Evolutionary conservation across 2,329 filamentous ascomycete species (phyloP), one percentile per base, ranked within the genome.

Genomic region (Fusarium palustre): DNA sequence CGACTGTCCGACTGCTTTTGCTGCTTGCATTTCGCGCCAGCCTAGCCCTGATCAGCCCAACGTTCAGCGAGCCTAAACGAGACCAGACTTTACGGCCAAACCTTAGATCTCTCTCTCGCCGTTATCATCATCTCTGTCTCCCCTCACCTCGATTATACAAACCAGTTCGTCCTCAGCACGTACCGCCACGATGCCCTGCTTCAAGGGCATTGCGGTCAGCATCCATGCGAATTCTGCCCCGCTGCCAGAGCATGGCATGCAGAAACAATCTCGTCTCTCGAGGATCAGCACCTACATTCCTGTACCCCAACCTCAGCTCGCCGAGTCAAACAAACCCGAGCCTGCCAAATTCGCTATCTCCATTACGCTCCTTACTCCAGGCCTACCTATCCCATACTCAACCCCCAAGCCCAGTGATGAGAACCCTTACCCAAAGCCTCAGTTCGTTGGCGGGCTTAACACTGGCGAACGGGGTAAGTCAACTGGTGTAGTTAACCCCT

Each of bases 171-270:
- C 43, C 61, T 60, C 34, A 55, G 55, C 54, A 45, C 56, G 45
- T 66, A 59, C 62, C 70, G 70, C 76, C 77, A 87, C 78, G 78
- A 89, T 89, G 96, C 96, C 96, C 84, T 98, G 94, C 89, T 99
- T 98, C 85, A 97, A 98, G 86, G 96, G 96, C 82, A 94, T 99
- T 83, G 95, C 96, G 76, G 95, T 98, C 79, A 97, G 93, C 87
- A 97, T 98, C 80, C 96, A 99, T 83, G 88, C 89, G 61, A 90
- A 90, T 78, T 87, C 86, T 68, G 84, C 93, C 73, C 94, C 96
- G 71, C 89, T 99, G 71, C 86, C 94, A 67, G 96, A 99, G 82
- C 91, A 97, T 83, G 95, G 94, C 76, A 92, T 98, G 74, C 95
- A 98, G 83, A 96, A 94, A 79, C 93, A 97, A 81, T 94, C 93